A percentile compares a stretch with the other conserved stretches of the same genome.
Conservation (phyloP, 805 yeast genomes). For the Kluyveromyces dobzhanskii region DNA sequence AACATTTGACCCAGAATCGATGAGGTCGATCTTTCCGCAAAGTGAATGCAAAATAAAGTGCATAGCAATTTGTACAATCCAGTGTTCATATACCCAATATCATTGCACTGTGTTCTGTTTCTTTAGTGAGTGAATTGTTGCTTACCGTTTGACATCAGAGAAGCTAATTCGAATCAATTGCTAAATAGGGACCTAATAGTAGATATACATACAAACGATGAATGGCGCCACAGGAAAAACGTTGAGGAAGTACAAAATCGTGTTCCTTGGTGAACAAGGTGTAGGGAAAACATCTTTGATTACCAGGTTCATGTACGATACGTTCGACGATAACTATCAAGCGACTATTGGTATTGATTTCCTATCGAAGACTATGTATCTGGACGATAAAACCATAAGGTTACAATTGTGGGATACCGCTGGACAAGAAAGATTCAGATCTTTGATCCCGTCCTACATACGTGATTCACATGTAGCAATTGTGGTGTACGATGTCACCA, state of each 20-base stretch:
- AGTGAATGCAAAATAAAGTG: too few relatives aligned
- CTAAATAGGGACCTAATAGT: too few relatives aligned
- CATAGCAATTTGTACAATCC: too few relatives aligned
- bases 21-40: too few relatives aligned
- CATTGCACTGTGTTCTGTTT: too few relatives aligned
- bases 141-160: too few relatives aligned
- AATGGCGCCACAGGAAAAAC: slow-evolving; percentile 21
- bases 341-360: slow-evolving; percentile 98
- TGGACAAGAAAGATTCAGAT: slow-evolving; percentile 92
- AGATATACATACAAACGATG: background rate
- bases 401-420: slow-evolving; percentile 97
- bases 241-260: slow-evolving; percentile 69
- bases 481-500: slow-evolving; percentile 88
- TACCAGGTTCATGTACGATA: slow-evolving; percentile 97
- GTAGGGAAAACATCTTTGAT: slow-evolving; percentile 95
- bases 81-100: too few relatives aligned
- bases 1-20: too few relatives aligned
- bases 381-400: slow-evolving; percentile 92
- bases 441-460: slow-evolving; percentile 90
- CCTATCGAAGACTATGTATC: slow-evolving; percentile 86
- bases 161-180: too few relatives aligned
- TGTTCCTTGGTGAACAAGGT: slow-evolving; percentile 92
- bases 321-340: slow-evolving; percentile 87
- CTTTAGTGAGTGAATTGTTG: too few relatives aligned
- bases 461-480: slow-evolving; percentile 97